phyloP scores from a whole-genome alignment of 176 grass and related monocot species.

The Aegilops sharonensis region DNA sequence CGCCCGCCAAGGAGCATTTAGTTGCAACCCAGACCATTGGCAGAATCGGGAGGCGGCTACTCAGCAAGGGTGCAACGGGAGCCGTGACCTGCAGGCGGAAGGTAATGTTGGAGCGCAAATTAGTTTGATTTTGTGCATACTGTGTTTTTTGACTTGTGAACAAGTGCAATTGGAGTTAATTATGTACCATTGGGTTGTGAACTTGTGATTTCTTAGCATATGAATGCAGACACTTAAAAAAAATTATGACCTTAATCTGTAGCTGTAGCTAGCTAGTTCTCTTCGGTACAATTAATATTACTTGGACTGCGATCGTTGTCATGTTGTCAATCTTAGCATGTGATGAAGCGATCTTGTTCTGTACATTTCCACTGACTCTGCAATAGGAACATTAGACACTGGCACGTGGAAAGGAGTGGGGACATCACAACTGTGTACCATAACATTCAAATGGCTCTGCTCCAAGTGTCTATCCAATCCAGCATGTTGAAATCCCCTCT shows the following conservation, averaged over 20 bases:
- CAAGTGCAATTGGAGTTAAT: background rate
- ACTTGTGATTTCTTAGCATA: no score
- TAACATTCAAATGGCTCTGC: background rate
- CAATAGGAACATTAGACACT: background rate
- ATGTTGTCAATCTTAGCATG: background rate
- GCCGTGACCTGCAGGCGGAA: slow-evolving; percentile 39
- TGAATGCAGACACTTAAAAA: no score
- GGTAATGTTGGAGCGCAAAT: slow-evolving; percentile 14
- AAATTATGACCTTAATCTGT: no score
- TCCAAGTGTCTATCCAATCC: background rate
- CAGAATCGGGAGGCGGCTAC: slow-evolving; percentile 44
- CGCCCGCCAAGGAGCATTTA: slow-evolving; percentile 23
- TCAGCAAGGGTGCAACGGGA: slow-evolving; percentile 23
- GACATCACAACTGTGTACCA: background rate
- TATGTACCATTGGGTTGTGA: no score
- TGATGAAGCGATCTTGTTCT: background rate
- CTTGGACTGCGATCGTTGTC: no score
- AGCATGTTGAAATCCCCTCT: background rate
- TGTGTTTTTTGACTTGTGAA: no score
- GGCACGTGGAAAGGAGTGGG: background rate
- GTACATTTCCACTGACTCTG: background rate
- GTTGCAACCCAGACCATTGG: slow-evolving; percentile 12
- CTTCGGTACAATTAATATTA: no score
- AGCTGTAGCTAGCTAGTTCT: no score
- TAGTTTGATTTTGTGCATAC: no score